These are phyloP conservation scores for Boletus rubescentipes DNA, from an alignment of 768 basidiomycete genomes.

Conservation along the genomic window DNA sequence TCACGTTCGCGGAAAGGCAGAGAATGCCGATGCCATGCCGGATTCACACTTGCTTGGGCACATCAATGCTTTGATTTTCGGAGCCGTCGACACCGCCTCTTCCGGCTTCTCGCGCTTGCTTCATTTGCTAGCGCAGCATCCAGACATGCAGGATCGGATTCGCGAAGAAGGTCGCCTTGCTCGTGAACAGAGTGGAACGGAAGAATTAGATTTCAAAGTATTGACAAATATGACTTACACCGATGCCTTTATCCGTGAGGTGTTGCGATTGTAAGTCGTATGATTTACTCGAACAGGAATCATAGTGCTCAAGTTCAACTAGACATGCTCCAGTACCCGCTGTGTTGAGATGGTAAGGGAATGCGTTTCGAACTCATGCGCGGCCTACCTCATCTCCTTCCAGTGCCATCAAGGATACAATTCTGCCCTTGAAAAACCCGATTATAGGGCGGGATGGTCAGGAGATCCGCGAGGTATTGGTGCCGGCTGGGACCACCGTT, in stretches of 20 bases:
- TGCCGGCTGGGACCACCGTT: conserved; percentile 1
- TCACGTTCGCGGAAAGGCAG: background rate
- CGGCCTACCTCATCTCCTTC: background rate
- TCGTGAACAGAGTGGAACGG: background rate
- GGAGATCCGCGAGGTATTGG: background rate
- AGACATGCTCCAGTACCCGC: background rate
- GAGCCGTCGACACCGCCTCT: background rate
- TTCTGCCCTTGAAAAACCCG: background rate
- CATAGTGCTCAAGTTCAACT: background rate
- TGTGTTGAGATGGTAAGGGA: background rate
- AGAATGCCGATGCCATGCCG: background rate
- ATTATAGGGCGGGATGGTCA: background rate
- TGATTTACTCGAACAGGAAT: no score
- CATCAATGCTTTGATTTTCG: background rate
- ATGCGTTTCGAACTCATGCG: background rate
- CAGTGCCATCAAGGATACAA: background rate
- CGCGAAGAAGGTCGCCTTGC: background rate
- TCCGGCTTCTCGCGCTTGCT: background rate
- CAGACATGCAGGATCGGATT: conserved; percentile 1
- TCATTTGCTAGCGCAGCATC: background rate
- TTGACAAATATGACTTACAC: conserved; percentile 1
- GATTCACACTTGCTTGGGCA: conserved; percentile 2
- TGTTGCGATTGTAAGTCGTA: background rate
- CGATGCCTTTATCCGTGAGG: background rate
- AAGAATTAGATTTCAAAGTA: background rate